These are phyloP conservation scores for Globisporangium solare DNA, from an alignment of 352 stramenopile genomes.

Conservation along the genomic window DNA sequence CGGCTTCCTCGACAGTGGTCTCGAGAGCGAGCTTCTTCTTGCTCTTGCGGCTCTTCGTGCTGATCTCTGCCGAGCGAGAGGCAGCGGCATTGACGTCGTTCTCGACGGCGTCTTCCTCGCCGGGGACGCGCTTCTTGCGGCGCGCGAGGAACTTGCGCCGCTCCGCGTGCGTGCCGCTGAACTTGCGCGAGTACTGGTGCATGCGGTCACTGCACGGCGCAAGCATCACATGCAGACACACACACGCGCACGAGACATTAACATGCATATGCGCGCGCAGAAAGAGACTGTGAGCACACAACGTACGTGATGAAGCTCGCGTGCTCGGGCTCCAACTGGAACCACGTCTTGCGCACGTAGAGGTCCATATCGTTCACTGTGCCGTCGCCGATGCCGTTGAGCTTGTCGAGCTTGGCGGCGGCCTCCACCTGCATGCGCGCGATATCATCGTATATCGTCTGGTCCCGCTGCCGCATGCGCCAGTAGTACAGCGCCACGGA, in stretches of 20 bases:
- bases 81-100: slow-evolving; percentile 12
- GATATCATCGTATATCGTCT: slow-evolving; percentile 70
- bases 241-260: neutral
- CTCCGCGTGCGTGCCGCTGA: slow-evolving; percentile 55
- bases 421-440: slow-evolving; percentile 50
- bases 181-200: slow-evolving; percentile 70
- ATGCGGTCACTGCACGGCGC: slow-evolving; percentile 46
- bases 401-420: slow-evolving; percentile 57
- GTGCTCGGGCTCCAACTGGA: slow-evolving; percentile 57
- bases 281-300: neutral
- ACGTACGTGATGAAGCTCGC: slow-evolving; percentile 69
- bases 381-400: slow-evolving; percentile 50
- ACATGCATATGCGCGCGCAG: too few relatives aligned
- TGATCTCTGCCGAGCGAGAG: too few relatives aligned
- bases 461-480: slow-evolving; percentile 44
- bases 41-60: neutral
- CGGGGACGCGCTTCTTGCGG: slow-evolving; percentile 21
- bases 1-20: slow-evolving; percentile 16
- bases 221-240: too few relatives aligned
- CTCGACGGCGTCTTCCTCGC: slow-evolving; percentile 30
- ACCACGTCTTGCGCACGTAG: slow-evolving; percentile 62
- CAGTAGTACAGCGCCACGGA: slow-evolving; percentile 64
- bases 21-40: slow-evolving; percentile 12
- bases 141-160: slow-evolving; percentile 65
- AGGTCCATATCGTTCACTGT: slow-evolving; percentile 38